Evolutionary conservation across 2,329 filamentous ascomycete genomes (phyloP), one percentile per base, ranked within the genome.

Genomic region (Fusarium sp.): DNA sequence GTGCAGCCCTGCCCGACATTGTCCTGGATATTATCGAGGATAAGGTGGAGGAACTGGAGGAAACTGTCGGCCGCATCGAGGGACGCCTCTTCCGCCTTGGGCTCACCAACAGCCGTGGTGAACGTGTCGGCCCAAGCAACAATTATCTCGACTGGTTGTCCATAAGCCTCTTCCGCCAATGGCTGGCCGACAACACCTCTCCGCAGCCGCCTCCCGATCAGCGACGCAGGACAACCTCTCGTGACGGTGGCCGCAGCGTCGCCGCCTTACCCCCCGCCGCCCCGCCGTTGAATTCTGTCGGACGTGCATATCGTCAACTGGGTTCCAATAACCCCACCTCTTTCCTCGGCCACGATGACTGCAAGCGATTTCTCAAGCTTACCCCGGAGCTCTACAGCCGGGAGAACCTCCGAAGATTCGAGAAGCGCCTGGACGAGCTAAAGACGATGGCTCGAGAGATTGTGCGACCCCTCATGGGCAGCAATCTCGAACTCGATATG

Each of bases 21-120:
- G 93, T 97, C 1, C 83, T 97, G 11, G 94, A 97, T 71, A 85
- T 97, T 35, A 96, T 97, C 65, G 93, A 97, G 78, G 94, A 97
- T 79, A 97, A 97, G 78, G 93, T 96, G 7, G 93, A 97, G 71
- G 94, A 97, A 78, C 84, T 97, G 19, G 91, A 94, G 67, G 94
- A 97, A 73, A 85, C 90, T 9, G 92, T 97, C 65, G 86, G 88
- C 35, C 89, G 91, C 27, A 87, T 96, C 22, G 95, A 97, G 75
- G 88, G 89, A 20, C 90, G 91, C 54, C 86, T 98, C 14, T 96
- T 96, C 80, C 87, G 94, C 13, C 82, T 97, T 8, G 92, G 87
- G 1, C 84, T 97, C 10, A 92, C 89, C 6, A 97, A 92, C 20
- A 87, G 88, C 13, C 84, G 90, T 66, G 95, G 94, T 54, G 94